Evolutionary conservation across 257 asterid genomes (phyloP), one percentile per base, ranked within the genome.

Genomic region (Cinchona pubescens): DNA sequence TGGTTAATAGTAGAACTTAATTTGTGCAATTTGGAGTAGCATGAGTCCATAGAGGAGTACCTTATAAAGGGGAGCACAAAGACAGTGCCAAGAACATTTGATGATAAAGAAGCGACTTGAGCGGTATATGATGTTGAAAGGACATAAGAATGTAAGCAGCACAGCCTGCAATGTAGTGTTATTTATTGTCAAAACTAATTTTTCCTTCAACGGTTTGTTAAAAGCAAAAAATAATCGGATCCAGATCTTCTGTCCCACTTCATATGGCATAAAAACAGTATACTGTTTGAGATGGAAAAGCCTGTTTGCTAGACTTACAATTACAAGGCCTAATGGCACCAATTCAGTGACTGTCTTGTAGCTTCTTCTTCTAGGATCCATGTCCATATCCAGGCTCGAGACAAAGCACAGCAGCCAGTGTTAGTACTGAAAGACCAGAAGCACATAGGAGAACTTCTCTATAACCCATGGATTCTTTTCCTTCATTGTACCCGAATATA

Each of bases 31-130:
- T 46, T 49, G 48, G 45, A 9, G 37, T 21, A 1, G 21, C 40
- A 37, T 37, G 30, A 3, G 7, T 51, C 21, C 0, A 7, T 7
- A 12, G 60, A 12, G 40, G 40, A 37, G 40, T 85, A 93, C 98
- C 96, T 91, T 93, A 80, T 88, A 91, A n/a, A 93, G 88, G 32
- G 98, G 98, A 69, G 96, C 96, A 63, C 88, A 86, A 27, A 93
- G 55, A 69, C 97, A 91, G 45, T 56, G 98, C 96, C 96, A 91
- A 9, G 82, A 79, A 60, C 89, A 75, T 27, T 56, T 58, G 9
- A 93, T 60, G 72, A 93, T 89, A 78, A 86, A 90, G 83, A 80
- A 83, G 25, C 97, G 96, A 74, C 96, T 89, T 12, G 97, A 89
- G 23, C 93, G 94, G 65, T 88, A 91, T 51, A 93, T 65, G 73